Base-by-base conservation (phyloP, 768 basidiomycete genomes). In the Calocybe cyanea region DNA sequence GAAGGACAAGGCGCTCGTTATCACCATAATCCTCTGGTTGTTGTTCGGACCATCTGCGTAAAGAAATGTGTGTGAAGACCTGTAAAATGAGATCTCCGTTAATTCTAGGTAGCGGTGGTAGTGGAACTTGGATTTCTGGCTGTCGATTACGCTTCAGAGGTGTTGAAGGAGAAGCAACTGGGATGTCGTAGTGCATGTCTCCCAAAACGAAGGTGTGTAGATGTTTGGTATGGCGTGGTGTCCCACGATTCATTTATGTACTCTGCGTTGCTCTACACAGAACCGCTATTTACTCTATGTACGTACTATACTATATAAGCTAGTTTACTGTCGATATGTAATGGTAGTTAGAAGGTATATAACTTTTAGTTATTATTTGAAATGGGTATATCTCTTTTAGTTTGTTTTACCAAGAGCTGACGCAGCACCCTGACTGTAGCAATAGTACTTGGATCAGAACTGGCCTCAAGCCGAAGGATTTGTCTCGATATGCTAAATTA, bases 31-130 rank as follows among this genome's bases (percentile, higher is more conserved):
- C 65, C 25, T 68, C 69, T 50, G 57, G 66, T 52, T 62, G 63
- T n/a, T n/a, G 25, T 18, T 53, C 64, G 31, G 53, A 52, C 51
- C 54, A 63, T 57, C 60, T 72, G 41, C 78, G 71, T 40, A 88
- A 69, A 15, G 84, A 84, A 54, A 64, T 72, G 58, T 89, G 86
- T 10, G 83, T 86, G 55, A 77, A 87, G 42, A 86, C 80, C 53
- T 84, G 77, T 42, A 88, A 73, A 52, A 81, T 66, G 30, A 79
- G 65, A 41, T 83, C 77, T 23, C 69, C 67, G 46, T 49, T 56
- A 39, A 78, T 66, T 58, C 67, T 70, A 36, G 79, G 85, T 49
- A 78, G 59, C 18, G 66, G 66, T 40, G 73, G 77, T 41, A 65
- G 38, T 42, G 39, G 53, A 25, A 24, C 31, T 13, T 18, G 41